Evolutionary conservation across 305 asterid species (phyloP).

Genomic region (Rubia tinctorum): DNA sequence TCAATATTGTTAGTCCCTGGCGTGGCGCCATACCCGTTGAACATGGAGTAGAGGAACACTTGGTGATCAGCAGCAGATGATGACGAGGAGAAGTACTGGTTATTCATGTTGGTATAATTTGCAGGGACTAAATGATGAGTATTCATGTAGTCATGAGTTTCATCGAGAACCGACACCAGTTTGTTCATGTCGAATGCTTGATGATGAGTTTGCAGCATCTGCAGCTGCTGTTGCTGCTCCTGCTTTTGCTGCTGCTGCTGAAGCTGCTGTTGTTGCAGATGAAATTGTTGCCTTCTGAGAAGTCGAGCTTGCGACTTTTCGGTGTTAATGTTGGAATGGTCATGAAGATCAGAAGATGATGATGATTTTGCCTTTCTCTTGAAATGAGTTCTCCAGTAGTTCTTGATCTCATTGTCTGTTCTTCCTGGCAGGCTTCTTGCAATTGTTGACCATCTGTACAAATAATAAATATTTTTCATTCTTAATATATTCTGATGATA

Average conservation of each 20-base stretch:
- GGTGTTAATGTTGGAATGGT: not conserved
- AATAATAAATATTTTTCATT: not conserved
- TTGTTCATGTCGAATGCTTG: conserved; percentile 30
- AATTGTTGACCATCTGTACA: conserved; percentile 77
- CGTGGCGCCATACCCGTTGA: conserved; percentile 26
- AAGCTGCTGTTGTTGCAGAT: conserved; percentile 41
- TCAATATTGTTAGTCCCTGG: conserved; percentile 9
- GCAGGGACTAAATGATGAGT: conserved; percentile 9
- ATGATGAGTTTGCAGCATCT: conserved; percentile 27
- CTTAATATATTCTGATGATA: not conserved
- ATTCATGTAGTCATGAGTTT: conserved; percentile 25
- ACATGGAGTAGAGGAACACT: conserved; percentile 38
- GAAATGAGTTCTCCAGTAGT: conserved; percentile 90
- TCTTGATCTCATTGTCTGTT: conserved; percentile 79
- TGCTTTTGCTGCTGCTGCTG: conserved; percentile 8
- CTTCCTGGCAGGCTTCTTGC: conserved; percentile 83
- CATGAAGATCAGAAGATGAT: conserved; percentile 8
- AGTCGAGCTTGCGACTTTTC: conserved; percentile 47
- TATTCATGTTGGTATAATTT: conserved; percentile 22
- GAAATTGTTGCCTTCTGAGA: conserved; percentile 64
- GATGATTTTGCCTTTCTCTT: conserved; percentile 49
- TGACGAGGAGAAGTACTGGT: not conserved
- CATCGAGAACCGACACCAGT: no score
- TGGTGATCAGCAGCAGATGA: conserved; percentile 26
- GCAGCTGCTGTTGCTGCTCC: no score